These are phyloP conservation scores for Eutrema japonicum DNA, from an alignment of 345 rosid species.

Conservation along the genomic window DNA sequence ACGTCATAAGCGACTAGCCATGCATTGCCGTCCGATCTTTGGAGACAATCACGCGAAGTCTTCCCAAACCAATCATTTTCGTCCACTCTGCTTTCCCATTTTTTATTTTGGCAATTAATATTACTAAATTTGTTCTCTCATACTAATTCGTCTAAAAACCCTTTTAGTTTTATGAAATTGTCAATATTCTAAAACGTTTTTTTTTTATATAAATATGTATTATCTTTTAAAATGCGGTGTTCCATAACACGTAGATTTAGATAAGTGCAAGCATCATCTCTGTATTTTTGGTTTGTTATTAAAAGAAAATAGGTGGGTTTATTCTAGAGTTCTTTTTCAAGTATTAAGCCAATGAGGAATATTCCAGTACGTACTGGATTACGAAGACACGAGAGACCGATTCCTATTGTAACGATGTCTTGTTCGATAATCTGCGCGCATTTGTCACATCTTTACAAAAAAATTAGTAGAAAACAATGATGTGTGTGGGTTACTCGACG, in stretches of 20 bases:
- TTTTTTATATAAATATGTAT: slow-evolving; percentile 9
- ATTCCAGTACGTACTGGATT: slow-evolving; percentile 23
- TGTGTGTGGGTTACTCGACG: neutral
- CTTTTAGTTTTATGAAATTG: slow-evolving; percentile 3
- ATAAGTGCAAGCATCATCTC: slow-evolving; percentile 41
- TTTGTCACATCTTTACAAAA: slow-evolving; percentile 2
- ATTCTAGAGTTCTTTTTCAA: slow-evolving; percentile 26
- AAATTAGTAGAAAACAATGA: neutral
- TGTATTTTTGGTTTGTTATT: neutral
- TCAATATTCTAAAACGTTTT: slow-evolving; percentile 6
- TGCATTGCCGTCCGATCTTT: slow-evolving; percentile 43
- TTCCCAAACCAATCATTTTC: slow-evolving; percentile 24
- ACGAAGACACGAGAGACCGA: slow-evolving; percentile 29
- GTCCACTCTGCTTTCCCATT: slow-evolving; percentile 22
- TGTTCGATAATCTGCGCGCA: slow-evolving; percentile 22
- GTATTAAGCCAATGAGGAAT: slow-evolving; percentile 27
- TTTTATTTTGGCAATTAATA: neutral
- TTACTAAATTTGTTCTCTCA: neutral
- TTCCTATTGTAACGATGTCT: neutral
- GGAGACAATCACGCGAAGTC: slow-evolving; percentile 40
- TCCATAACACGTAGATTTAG: slow-evolving; percentile 38
- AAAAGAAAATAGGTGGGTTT: slow-evolving; percentile 3
- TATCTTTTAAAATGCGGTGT: slow-evolving; percentile 13
- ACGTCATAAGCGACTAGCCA: slow-evolving; percentile 46
- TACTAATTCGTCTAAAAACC: slow-evolving; percentile 1